Conservation (phyloP, 2,329 filamentous ascomycete species). For the Ophioceras dolichostomum region DNA sequence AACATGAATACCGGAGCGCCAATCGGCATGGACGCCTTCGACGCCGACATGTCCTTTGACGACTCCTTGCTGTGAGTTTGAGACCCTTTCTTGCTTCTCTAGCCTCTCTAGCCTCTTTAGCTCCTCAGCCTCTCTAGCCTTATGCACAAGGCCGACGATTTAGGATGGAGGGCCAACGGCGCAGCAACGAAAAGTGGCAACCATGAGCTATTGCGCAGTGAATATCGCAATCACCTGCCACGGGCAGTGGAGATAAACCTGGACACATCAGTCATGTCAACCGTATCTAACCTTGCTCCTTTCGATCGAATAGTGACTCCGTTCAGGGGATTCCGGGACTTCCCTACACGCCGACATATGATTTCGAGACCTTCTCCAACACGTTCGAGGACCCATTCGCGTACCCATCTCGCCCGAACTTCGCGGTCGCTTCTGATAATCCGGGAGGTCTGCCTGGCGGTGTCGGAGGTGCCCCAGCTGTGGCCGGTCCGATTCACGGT, state of each 20-base stretch:
- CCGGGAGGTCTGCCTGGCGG: slow-evolving; percentile 26
- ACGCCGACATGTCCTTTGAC: slow-evolving; percentile 40
- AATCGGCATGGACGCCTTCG: slow-evolving; percentile 37
- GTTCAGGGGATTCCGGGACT: slow-evolving; percentile 30
- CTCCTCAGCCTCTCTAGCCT: no score
- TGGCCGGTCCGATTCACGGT: background rate
- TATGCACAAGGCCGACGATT: no score
- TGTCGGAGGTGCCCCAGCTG: slow-evolving; percentile 1
- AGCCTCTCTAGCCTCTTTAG: no score
- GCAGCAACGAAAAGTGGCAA: no score
- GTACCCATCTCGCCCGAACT: slow-evolving; percentile 37
- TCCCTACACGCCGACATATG: slow-evolving; percentile 47
- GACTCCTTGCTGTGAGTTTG: slow-evolving; percentile 42
- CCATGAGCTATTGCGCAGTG: no score
- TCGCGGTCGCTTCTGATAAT: slow-evolving; percentile 21
- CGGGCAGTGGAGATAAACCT: no score
- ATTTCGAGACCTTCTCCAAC: slow-evolving; percentile 45
- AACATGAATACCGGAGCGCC: slow-evolving; percentile 28
- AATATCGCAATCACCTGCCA: no score
- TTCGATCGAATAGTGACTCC: slow-evolving; percentile 24
- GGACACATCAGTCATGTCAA: no score
- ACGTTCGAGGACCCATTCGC: slow-evolving; percentile 57
- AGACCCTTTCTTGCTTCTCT: no score
- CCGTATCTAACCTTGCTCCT: no score
- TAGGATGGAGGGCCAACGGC: no score